These are phyloP conservation scores for Trametes pubescens DNA, from an alignment of 1,284 basidiomycete species.

Conservation along the genomic window DNA sequence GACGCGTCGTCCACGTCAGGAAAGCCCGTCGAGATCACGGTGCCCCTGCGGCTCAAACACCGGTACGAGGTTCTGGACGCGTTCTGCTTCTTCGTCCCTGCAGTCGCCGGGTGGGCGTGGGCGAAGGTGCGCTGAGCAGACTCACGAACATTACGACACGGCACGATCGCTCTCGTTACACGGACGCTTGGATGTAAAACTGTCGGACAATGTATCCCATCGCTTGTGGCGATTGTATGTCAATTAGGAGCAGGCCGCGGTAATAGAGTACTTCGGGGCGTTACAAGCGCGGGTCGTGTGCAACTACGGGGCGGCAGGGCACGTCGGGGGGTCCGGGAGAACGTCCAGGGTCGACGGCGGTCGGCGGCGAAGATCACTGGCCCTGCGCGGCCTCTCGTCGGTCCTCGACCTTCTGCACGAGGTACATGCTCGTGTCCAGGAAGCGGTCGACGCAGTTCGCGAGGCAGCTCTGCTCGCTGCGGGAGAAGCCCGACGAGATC, in stretches of 20 bases:
- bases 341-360: background rate
- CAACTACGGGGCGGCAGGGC: background rate
- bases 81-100: conserved; percentile 75
- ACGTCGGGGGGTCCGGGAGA: background rate
- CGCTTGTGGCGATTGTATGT: conserved; percentile 9
- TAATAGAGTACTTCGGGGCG: conserved; percentile 19
- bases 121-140: conserved; percentile 40
- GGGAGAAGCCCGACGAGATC: conserved; percentile 64
- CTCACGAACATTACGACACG: conserved; percentile 17
- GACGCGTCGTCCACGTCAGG: conserved; percentile 27
- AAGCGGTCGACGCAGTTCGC: conserved; percentile 95
- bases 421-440: conserved; percentile 89
- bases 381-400: conserved; percentile 46
- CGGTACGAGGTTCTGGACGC: conserved; percentile 66
- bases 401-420: conserved; percentile 84
- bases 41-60: conserved; percentile 66
- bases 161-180: background rate
- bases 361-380: conserved; percentile 15
- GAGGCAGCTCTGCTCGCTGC: conserved; percentile 86
- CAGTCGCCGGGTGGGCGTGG: conserved; percentile 61
- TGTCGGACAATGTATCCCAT: conserved; percentile 2
- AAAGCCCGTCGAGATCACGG: conserved; percentile 48
- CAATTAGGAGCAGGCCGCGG: conserved; percentile 10
- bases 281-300: conserved; percentile 11
- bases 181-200: conserved; percentile 13